Evolutionary conservation across 805 yeast genomes (phyloP).

Genomic region (Ogataea parapolymorpha): DNA sequence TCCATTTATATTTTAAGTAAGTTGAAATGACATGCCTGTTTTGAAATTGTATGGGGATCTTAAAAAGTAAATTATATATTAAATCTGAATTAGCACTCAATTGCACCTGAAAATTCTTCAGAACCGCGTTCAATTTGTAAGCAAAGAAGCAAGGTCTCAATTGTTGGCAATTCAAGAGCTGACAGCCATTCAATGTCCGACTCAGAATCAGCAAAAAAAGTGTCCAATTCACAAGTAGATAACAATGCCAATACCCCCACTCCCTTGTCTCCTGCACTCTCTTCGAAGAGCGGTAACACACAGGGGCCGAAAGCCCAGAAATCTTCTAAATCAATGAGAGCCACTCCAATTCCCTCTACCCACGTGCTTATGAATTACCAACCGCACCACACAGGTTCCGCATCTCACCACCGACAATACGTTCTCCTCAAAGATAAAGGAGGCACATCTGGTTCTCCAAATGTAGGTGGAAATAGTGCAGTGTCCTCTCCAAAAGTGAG

Average conservation of each 20-base stretch:
- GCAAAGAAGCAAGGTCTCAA: background rate
- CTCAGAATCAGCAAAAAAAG: slow-evolving; percentile 6
- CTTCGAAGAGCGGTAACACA: slow-evolving; percentile 11
- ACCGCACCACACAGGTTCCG: slow-evolving; percentile 18
- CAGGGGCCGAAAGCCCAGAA: slow-evolving; percentile 13
- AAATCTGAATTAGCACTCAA: background rate
- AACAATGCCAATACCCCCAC: slow-evolving; percentile 2
- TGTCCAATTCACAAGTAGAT: background rate
- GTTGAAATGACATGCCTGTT: background rate
- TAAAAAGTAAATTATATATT: background rate
- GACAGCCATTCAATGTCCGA: slow-evolving; percentile 9
- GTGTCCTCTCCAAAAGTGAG: slow-evolving; percentile 16
- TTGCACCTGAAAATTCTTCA: background rate
- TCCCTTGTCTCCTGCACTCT: slow-evolving; percentile 10
- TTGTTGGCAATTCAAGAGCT: background rate
- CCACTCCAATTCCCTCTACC: slow-evolving; percentile 26
- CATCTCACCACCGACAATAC: slow-evolving; percentile 32
- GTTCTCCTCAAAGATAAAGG: slow-evolving; percentile 30
- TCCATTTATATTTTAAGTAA: slow-evolving; percentile 61
- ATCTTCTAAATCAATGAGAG: slow-evolving; percentile 14
- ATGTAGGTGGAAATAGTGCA: slow-evolving; percentile 3
- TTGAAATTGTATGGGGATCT: slow-evolving; percentile 2
- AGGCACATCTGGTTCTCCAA: slow-evolving; percentile 1
- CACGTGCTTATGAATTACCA: slow-evolving; percentile 14
- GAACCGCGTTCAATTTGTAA: background rate